Percentiles rank a stretch among this genome's conserved stretches.
Conservation (phyloP, 2,329 filamentous ascomycete species). For the Aaosphaeria arxii region DNA sequence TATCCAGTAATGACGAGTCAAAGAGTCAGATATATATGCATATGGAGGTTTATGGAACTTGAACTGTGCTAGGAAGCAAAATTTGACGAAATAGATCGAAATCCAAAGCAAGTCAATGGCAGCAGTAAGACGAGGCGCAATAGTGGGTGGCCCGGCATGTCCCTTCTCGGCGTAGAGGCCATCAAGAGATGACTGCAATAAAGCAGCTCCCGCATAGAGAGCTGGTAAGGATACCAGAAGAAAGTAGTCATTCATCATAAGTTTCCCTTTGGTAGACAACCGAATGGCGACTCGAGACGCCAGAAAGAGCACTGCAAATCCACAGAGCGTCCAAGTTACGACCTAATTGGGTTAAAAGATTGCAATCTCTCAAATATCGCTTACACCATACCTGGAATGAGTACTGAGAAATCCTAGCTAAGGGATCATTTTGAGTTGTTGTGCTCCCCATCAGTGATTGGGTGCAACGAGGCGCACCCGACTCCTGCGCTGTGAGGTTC, state of each 20-base stretch:
- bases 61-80: conserved; percentile 13
- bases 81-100: conserved; percentile 14
- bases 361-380: too few relatives aligned
- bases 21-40: conserved; percentile 10
- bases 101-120: conserved; percentile 14
- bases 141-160: neutral
- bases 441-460: too few relatives aligned
- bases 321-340: conserved; percentile 6
- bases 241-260: conserved; percentile 12
- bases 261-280: conserved; percentile 9
- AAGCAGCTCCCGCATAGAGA: conserved; percentile 9
- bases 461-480: too few relatives aligned
- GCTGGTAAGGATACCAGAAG: conserved; percentile 10
- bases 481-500: too few relatives aligned
- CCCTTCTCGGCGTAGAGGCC: conserved; percentile 4
- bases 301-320: conserved; percentile 6
- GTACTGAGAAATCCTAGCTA: too few relatives aligned
- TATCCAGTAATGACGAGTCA: conserved; percentile 12
- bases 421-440: too few relatives aligned
- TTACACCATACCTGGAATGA: too few relatives aligned
- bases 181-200: conserved; percentile 7
- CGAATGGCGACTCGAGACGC: conserved; percentile 10
- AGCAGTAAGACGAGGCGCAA: conserved; percentile 6
- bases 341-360: neutral
- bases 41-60: conserved; percentile 14